Evolutionary conservation across 139 green algal genomes (phyloP), one percentile per base, ranked within the genome.

Genomic region (Closterium sp.): DNA sequence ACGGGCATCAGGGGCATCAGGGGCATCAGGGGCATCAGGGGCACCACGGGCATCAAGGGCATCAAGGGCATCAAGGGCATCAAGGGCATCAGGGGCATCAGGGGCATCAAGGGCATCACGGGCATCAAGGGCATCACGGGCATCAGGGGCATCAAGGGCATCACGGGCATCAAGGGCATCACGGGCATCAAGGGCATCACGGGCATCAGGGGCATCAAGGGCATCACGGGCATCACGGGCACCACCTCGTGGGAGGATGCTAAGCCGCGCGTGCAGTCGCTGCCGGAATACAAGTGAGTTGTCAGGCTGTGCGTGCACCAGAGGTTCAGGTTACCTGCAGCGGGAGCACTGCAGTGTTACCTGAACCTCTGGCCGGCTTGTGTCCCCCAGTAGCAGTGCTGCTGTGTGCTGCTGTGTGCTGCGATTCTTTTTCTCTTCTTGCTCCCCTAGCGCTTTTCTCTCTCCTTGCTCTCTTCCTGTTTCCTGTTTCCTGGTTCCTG

Each of bases 71-170:
- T 25, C 23, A 32, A n/a, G n/a, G n/a, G n/a, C n/a, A 34, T 89
- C 38, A 93, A 92, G 32, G 87, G 87, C 6, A 89, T 34, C 5
- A 16, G 25, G 32, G 36, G 33, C 28, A 34, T 25, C 23, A 32
- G n/a, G n/a, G n/a, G n/a, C n/a, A 34, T 89, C 38, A 93, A 92
- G 32, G 87, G 87, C 6, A 89, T 34, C 5, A 16, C 64, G 32
- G 36, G 33, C 28, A 34, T 25, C 23, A 32, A n/a, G n/a, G n/a
- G n/a, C n/a, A 34, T 89, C 38, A 93, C 90, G 32, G 87, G 87
- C 6, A 89, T 34, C 5, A 16, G 25, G 32, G 36, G 33, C 28
- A 34, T 25, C 23, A 32, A n/a, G n/a, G n/a, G n/a, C n/a, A 34
- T 89, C 38, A 93, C 90, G 32, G 87, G 87, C 6, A 89, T 34